Conservation (phyloP, 345 rosid species). For the Pistacia integerrima region DNA sequence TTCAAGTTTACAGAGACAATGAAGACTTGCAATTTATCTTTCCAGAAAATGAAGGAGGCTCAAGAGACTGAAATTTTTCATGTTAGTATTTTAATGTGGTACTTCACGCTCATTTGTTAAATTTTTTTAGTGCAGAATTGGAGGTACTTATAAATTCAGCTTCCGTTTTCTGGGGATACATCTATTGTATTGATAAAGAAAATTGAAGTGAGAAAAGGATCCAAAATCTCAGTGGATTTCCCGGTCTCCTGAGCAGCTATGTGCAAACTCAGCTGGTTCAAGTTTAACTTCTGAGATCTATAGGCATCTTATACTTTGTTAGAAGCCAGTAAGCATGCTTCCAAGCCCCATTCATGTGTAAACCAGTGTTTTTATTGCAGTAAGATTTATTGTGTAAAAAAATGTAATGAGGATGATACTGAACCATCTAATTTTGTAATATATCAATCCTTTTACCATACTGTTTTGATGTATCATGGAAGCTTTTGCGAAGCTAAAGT, state of each 20-base stretch:
- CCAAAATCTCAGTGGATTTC: background rate
- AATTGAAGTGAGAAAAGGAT: background rate
- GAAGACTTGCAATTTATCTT: slow-evolving; percentile 72
- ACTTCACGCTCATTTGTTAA: background rate
- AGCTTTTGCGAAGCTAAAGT: background rate
- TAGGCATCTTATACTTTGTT: background rate
- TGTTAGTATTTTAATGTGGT: background rate
- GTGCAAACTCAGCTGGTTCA: background rate
- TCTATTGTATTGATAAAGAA: background rate
- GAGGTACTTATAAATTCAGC: background rate
- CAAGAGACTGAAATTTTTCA: slow-evolving; percentile 25
- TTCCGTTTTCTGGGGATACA: background rate
- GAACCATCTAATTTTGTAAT: background rate
- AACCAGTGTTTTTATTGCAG: background rate
- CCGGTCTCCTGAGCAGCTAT: background rate
- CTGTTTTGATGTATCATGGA: background rate
- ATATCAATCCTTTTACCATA: background rate
- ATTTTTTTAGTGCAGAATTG: slow-evolving; percentile 7
- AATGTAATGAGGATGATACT: background rate
- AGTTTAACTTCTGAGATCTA: background rate
- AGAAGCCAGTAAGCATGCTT: background rate
- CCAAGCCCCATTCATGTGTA: background rate
- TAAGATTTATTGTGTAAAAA: background rate
- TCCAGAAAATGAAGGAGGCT: slow-evolving; percentile 52
- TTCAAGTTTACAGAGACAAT: slow-evolving; percentile 92